Base-by-base conservation (phyloP, 2,329 filamentous ascomycete species). In the Golovinomyces cichoracearum region DNA sequence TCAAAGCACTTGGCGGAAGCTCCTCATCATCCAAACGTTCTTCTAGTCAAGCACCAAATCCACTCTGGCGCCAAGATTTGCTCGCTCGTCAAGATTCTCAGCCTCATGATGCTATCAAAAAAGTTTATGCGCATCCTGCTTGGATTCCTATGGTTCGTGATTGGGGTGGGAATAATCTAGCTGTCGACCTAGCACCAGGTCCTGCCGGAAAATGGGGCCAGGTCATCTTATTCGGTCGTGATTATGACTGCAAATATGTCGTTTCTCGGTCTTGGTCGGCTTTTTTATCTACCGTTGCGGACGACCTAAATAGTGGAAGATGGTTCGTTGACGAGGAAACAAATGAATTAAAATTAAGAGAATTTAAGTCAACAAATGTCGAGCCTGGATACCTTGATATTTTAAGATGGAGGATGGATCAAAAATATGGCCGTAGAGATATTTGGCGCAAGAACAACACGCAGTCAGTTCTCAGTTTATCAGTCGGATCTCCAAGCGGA, bases 231-330 rank as follows among this genome's bases (percentile, higher is more conserved):
- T 94, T 93, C 62, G 90, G 90, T 47, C 83, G 90, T 52, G 90
- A 98, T 66, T 98, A 93, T 64, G 90, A 98, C 62, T 93, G 83
- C 64, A 98, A 98, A 67, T 98, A 93, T 61, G 90, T 98, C 5
- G 73, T 98, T 50, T 83, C 90, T 26, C 77, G 83, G 52, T 95
- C 88, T 0, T 98, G 90, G 90, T 75, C 78, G 15, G 73, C 80
- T 9, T 86, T 98, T 60, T 66, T 98, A 19, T 85, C 85, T 47
- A 74, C 78, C 27, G 74, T 94, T 5, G 85, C 90, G 26, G 90
- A 98, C 59, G 90, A 98, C 60, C 68, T 98, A 57, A 76, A 74
- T 65, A 90, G 83, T 56, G 82, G 83, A 53, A 92, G 93, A 63
- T 86, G 84, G 69, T 82, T 76, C 57, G 81, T 98, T 48, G 86